phyloP scores from a whole-genome alignment of 2,329 filamentous ascomycete species.

The Nigrograna mackinnonii region DNA sequence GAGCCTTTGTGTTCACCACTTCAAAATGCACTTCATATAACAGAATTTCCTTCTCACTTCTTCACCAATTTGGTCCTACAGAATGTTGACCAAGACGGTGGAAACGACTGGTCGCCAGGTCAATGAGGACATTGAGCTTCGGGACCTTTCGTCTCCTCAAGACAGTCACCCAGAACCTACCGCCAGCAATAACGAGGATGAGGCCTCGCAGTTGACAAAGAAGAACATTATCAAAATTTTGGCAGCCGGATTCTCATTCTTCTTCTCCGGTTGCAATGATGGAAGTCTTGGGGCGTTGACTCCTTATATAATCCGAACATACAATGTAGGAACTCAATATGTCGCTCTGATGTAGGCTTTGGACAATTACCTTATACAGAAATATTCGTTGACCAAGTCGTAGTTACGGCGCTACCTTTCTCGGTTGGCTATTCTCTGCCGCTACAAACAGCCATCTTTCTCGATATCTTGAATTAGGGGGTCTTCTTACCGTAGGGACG shows the following conservation, averaged over 20 bases:
- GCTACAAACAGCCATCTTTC: slow-evolving; percentile 59
- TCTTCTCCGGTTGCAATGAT: slow-evolving; percentile 68
- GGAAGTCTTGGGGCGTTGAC: slow-evolving; percentile 66
- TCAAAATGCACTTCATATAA: no score
- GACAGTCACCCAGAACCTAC: no score
- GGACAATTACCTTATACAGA: no score
- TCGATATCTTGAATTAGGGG: slow-evolving; percentile 58
- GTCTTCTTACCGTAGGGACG: slow-evolving; percentile 61
- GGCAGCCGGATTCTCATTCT: slow-evolving; percentile 59
- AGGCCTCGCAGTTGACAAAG: no score
- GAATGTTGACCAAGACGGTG: no score
- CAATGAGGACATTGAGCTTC: slow-evolving; percentile 6
- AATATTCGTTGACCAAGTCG: no score
- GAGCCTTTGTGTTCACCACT: no score
- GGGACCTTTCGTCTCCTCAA: no score
- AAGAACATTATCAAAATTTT: slow-evolving; percentile 4
- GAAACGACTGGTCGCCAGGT: no score
- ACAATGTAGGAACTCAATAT: slow-evolving; percentile 54
- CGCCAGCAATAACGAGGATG: no score
- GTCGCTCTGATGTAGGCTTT: slow-evolving; percentile 48
- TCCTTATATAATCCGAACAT: slow-evolving; percentile 64
- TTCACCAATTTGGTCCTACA: no score
- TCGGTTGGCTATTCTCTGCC: slow-evolving; percentile 64
- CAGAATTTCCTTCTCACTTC: no score
- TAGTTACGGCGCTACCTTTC: slow-evolving; percentile 54